Conservation (phyloP, 148 eudicot genomes). For the Chenopodium formosanum region DNA sequence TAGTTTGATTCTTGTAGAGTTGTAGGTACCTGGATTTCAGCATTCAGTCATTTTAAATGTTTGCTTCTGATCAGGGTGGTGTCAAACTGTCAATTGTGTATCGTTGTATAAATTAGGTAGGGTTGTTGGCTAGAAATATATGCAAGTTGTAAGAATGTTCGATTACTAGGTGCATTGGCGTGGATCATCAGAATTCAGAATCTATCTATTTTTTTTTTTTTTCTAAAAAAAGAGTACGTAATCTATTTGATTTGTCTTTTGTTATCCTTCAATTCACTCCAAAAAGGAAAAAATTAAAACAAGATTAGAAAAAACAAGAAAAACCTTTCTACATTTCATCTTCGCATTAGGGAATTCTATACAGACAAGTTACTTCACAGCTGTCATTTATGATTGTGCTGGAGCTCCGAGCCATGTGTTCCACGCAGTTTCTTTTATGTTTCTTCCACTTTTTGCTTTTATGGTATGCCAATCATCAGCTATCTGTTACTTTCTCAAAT, state of each 20-base stretch:
- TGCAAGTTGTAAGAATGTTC: neutral
- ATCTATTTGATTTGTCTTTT: no score
- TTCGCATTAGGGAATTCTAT: neutral
- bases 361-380: neutral
- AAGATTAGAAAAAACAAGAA: no score
- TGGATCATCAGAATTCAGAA: neutral
- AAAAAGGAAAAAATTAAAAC: neutral
- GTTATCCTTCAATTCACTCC: neutral
- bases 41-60: neutral
- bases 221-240: no score
- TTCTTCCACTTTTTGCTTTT: neutral
- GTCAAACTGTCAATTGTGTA: neutral
- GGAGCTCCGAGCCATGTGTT: neutral
- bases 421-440: neutral
- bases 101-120: neutral
- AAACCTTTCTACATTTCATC: neutral
- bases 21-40: neutral
- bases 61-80: neutral
- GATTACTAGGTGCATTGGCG: neutral
- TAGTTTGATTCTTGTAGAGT: neutral
- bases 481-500: neutral
- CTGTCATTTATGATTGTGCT: neutral
- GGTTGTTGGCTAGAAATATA: neutral
- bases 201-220: no score
- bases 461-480: neutral